Evolutionary conservation across 176 grass and related monocot genomes (phyloP), one percentile per base, ranked within the genome.

Genomic region (Carex myosuroides): DNA sequence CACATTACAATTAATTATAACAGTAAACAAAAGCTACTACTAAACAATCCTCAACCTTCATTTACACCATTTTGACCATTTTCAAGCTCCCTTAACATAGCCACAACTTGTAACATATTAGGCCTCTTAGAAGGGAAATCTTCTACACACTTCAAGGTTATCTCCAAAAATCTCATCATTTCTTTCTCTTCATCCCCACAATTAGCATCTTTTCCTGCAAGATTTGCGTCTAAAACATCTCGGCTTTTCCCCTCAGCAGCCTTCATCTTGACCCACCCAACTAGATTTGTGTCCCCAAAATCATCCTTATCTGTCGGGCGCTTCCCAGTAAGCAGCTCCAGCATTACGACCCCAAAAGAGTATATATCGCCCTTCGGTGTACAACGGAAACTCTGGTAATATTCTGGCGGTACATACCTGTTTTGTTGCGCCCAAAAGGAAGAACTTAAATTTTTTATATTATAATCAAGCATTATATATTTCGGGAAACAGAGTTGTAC

Each of bases 311-410:
- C 95, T 10, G 95, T 98, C 0, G 95, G 95, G 41, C 92, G 79
- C 30, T 80, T 82, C 11, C 95, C 95, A 0, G 95, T 94, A 22
- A 98, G 88, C 52, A 98, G 86, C 84, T 94, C 95, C 13, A 98
- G 89, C 63, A 98, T 81, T 20, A 98, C 92, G 0, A 98, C 95
- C 8, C 95, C 95, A 32, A 98, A 89, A n/a, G 95, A 98, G 90
- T 98, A 98, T 18, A 98, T 91, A 50, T 98, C 95, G 6, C 95
- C 92, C 86, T 94, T 98, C 22, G 86, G 83, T 0, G 95, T 98
- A 88, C 95, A 98, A 0, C 95, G 87, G 87, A 98, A 98, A 87
- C 95, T 98, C 92, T 98, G 95, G 87, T 98, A 98, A 85, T 98
- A 98, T 88, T 98, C 95, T 8, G 95, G 95, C 42, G 95, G 95